Conservation (phyloP, 2,329 filamentous ascomycete genomes). For the Penicillium sp. region DNA sequence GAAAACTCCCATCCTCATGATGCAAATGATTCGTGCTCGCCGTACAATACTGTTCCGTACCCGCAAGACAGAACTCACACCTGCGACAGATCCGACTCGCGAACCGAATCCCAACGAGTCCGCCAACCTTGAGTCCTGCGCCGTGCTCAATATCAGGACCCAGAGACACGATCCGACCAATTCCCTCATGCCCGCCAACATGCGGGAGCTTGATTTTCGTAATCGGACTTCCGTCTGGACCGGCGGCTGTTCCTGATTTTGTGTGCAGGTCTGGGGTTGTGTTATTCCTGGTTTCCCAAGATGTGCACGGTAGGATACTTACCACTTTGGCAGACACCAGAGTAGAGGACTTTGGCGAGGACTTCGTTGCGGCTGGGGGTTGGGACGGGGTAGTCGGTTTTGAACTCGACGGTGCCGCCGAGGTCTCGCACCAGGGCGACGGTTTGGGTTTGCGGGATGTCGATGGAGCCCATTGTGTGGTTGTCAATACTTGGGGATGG, state of each 20-base stretch:
- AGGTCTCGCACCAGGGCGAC: conserved; percentile 42
- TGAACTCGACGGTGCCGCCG: conserved; percentile 40
- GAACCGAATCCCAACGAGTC: conserved; percentile 44
- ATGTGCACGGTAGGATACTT: conserved; percentile 5
- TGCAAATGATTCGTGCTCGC: conserved; percentile 45
- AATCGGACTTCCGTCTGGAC: conserved; percentile 40
- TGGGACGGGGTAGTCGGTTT: conserved; percentile 42
- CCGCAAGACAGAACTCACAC: conserved; percentile 44
- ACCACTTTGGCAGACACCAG: conserved; percentile 46
- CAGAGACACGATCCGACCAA: conserved; percentile 41
- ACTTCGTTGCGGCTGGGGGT: conserved; percentile 41
- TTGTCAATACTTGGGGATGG: neutral
- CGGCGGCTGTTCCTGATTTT: conserved; percentile 38
- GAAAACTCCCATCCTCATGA: conserved; percentile 46
- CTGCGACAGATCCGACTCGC: conserved; percentile 41
- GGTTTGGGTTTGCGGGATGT: conserved; percentile 31
- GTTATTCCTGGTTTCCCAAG: neutral
- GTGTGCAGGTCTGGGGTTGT: conserved; percentile 37
- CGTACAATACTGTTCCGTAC: conserved; percentile 40
- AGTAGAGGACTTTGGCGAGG: conserved; percentile 45
- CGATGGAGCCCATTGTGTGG: conserved; percentile 11
- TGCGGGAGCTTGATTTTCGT: conserved; percentile 45
- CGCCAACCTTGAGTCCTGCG: conserved; percentile 36
- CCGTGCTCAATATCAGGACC: conserved; percentile 32
- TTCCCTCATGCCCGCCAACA: conserved; percentile 46